Evolutionary conservation across 148 eudicot species (phyloP).

Genomic region (Persicaria maculosa): DNA sequence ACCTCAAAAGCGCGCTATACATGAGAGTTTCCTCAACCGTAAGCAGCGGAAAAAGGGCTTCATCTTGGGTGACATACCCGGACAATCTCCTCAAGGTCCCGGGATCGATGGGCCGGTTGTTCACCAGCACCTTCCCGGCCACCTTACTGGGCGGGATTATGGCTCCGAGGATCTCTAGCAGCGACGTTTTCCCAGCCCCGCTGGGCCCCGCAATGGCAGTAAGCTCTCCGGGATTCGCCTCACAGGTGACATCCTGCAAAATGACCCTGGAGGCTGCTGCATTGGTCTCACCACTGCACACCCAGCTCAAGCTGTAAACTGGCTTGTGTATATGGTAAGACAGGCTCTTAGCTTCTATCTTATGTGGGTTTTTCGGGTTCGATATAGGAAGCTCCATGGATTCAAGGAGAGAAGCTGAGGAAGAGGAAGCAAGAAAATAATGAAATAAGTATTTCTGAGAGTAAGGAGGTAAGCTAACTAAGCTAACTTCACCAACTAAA

Average conservation of each 20-base stretch:
- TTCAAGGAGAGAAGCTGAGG: background rate
- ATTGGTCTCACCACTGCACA: conserved; percentile 4
- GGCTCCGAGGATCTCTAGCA: conserved; percentile 70
- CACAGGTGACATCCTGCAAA: conserved; percentile 56
- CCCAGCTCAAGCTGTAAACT: conserved; percentile 25
- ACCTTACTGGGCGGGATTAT: conserved; percentile 30
- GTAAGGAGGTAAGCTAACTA: conserved; percentile 10
- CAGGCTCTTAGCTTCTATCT: conserved; percentile 43
- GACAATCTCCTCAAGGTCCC: conserved; percentile 44
- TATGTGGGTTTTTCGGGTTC: conserved; percentile 25
- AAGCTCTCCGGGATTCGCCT: conserved; percentile 70
- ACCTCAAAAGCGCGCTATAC: conserved; percentile 73
- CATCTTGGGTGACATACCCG: conserved; percentile 87
- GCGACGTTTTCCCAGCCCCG: conserved; percentile 87
- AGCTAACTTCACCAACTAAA: conserved; percentile 12
- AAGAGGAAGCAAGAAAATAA: conserved; percentile 7
- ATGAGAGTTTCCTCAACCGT: conserved; percentile 85
- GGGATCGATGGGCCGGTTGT: conserved; percentile 33
- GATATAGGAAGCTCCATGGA: conserved; percentile 52
- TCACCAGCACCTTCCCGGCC: conserved; percentile 58
- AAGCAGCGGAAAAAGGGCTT: conserved; percentile 63
- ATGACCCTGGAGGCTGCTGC: conserved; percentile 33
- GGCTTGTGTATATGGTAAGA: conserved; percentile 30
- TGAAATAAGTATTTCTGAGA: background rate
- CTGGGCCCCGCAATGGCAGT: conserved; percentile 96